phyloP scores from a whole-genome alignment of 805 yeast species.

The Saccharomyces paradoxus region DNA sequence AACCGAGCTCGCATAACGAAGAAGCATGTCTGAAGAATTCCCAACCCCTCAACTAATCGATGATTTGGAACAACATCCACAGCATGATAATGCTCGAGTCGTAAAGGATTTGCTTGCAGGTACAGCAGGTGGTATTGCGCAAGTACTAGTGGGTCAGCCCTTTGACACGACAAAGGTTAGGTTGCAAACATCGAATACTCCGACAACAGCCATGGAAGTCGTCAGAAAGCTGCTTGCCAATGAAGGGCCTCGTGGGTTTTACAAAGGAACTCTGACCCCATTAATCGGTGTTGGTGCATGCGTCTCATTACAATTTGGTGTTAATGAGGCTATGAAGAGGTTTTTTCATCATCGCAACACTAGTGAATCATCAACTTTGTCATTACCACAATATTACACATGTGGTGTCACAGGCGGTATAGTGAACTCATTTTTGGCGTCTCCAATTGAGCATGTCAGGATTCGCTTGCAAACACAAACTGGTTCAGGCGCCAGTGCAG shows the following conservation, averaged over 20 bases:
- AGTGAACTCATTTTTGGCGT: constrained; percentile 81
- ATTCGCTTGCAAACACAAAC: constrained; percentile 78
- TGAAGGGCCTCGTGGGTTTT: constrained; percentile 82
- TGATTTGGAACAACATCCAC: constrained; percentile 16
- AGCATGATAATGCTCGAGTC: constrained; percentile 33
- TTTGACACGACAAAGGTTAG: constrained; percentile 93
- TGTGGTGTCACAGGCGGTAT: constrained; percentile 92
- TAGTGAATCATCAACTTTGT: constrained; percentile 25
- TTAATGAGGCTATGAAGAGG: constrained; percentile 89
- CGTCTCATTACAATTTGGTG: constrained; percentile 92
- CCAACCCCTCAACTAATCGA: constrained; percentile 29
- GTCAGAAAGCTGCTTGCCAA: constrained; percentile 59
- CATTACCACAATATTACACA: constrained; percentile 61
- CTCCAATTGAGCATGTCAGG: constrained; percentile 93
- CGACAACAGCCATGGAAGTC: constrained; percentile 65
- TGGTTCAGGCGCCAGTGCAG: constrained; percentile 30
- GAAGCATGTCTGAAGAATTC: constrained; percentile 30
- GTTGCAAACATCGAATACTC: constrained; percentile 77
- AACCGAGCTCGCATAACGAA: background rate
- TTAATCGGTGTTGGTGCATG: constrained; percentile 96
- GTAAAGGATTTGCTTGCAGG: constrained; percentile 81
- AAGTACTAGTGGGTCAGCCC: constrained; percentile 92
- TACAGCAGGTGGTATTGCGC: constrained; percentile 92
- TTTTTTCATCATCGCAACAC: constrained; percentile 42
- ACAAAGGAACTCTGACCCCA: constrained; percentile 91